These are phyloP conservation scores for Trichoderma aggressivum DNA, from an alignment of 2,329 filamentous ascomycete species.

Conservation along the genomic window DNA sequence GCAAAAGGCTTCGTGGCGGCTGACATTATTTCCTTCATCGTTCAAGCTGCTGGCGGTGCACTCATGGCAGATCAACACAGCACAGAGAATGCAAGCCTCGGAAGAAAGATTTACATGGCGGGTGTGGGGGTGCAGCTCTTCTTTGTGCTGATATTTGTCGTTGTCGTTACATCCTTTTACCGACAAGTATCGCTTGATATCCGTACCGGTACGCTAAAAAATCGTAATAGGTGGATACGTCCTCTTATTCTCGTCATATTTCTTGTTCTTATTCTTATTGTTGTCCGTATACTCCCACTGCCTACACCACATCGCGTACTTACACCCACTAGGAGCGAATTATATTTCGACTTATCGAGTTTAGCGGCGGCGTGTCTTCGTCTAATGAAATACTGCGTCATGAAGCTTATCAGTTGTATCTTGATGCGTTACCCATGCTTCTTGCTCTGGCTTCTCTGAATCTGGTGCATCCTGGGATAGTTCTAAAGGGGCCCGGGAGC, in stretches of 20 bases:
- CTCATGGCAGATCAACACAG: conserved; percentile 32
- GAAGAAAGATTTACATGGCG: conserved; percentile 39
- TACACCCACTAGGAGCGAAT: conserved; percentile 46
- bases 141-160: conserved; percentile 38
- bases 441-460: conserved; percentile 41
- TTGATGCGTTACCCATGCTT: conserved; percentile 56
- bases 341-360: conserved; percentile 59
- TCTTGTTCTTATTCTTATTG: conserved; percentile 34
- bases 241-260: conserved; percentile 35
- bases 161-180: conserved; percentile 37
- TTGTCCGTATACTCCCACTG: conserved; percentile 28
- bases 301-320: neutral
- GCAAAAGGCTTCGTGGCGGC: conserved; percentile 46
- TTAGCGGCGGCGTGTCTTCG: conserved; percentile 41
- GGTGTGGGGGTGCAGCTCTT: conserved; percentile 38
- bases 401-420: conserved; percentile 49
- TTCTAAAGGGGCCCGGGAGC: conserved; percentile 40
- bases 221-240: conserved; percentile 30
- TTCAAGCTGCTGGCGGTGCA: conserved; percentile 41
- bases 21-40: conserved; percentile 46
- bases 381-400: conserved; percentile 24
- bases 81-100: conserved; percentile 30
- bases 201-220: neutral
- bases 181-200: conserved; percentile 24
- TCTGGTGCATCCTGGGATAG: conserved; percentile 44